These are phyloP conservation scores for Microdochium bolleyi DNA, from an alignment of 2,329 filamentous ascomycete species.

Conservation along the genomic window DNA sequence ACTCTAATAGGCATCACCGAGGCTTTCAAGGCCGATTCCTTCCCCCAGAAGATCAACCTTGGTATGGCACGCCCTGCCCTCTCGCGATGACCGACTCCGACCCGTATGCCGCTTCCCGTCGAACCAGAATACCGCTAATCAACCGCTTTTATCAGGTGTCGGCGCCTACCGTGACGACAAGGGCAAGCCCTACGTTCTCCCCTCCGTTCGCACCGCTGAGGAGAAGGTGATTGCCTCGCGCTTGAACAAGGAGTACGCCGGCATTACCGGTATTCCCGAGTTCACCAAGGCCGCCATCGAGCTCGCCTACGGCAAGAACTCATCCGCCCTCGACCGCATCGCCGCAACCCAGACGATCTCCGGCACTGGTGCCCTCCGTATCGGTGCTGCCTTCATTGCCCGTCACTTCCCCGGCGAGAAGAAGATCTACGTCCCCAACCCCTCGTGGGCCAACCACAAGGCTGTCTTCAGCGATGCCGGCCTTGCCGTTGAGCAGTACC, in stretches of 20 bases:
- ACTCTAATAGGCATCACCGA: constrained; percentile 70
- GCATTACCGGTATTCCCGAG: constrained; percentile 90
- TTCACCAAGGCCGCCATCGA: constrained; percentile 89
- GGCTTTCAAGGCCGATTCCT: constrained; percentile 95
- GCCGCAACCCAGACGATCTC: constrained; percentile 98
- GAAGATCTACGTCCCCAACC: constrained; percentile 92
- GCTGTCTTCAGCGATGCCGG: constrained; percentile 93
- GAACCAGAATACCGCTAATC: background rate
- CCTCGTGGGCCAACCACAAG: constrained; percentile 97
- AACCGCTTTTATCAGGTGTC: constrained; percentile 51
- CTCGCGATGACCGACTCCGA: constrained; percentile 3
- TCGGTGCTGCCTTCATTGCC: constrained; percentile 87
- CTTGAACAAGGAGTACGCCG: constrained; percentile 95
- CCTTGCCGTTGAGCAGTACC: constrained; percentile 87
- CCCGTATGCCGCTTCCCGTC: background rate
- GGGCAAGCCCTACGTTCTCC: constrained; percentile 96
- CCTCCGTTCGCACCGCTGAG: constrained; percentile 85
- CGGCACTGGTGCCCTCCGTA: constrained; percentile 89
- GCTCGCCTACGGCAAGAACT: constrained; percentile 83
- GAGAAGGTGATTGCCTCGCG: constrained; percentile 70
- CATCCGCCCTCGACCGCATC: constrained; percentile 66
- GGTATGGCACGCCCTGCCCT: constrained; percentile 41
- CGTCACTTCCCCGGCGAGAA: constrained; percentile 88
- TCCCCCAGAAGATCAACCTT: constrained; percentile 95
- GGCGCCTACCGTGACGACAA: constrained; percentile 97